These are phyloP conservation scores for Coffea eugenioides DNA, from an alignment of 257 asterid genomes.

Conservation along the genomic window DNA sequence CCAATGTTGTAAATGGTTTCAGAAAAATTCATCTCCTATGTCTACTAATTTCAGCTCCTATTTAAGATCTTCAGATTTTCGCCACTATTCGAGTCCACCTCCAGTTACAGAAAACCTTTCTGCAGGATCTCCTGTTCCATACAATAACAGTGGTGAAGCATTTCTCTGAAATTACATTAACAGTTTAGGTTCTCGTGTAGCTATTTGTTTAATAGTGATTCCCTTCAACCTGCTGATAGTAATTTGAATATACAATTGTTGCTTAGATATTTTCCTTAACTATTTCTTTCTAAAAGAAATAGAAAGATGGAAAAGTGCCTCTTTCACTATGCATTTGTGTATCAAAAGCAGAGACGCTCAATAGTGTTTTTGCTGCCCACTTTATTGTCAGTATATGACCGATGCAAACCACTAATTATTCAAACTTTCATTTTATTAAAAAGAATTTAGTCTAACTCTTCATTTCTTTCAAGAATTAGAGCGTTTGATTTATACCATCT, in stretches of 20 bases:
- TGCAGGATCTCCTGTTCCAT: conserved; percentile 13
- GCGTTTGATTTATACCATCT: too few relatives aligned
- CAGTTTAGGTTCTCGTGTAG: neutral
- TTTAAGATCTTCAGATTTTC: conserved; percentile 15
- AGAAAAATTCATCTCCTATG: conserved; percentile 26
- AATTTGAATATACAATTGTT: neutral
- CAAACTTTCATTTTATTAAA: too few relatives aligned
- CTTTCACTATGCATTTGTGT: neutral
- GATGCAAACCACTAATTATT: neutral
- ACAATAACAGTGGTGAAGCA: conserved; percentile 17
- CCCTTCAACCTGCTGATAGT: neutral
- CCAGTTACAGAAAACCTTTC: conserved; percentile 20
- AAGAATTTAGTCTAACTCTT: too few relatives aligned
- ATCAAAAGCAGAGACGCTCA: neutral
- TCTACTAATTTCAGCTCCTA: conserved; percentile 12
- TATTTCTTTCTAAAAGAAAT: neutral
- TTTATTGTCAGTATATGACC: neutral
- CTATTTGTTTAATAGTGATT: neutral
- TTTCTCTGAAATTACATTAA: neutral
- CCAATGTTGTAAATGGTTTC: conserved; percentile 20
- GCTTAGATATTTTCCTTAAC: neutral
- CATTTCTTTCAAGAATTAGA: too few relatives aligned
- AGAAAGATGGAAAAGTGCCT: neutral
- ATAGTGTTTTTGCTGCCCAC: neutral
- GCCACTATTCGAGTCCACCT: conserved; percentile 28